phyloP scores from a whole-genome alignment of 306 rosid genomes.

The Sphenostylis stenocarpa region DNA sequence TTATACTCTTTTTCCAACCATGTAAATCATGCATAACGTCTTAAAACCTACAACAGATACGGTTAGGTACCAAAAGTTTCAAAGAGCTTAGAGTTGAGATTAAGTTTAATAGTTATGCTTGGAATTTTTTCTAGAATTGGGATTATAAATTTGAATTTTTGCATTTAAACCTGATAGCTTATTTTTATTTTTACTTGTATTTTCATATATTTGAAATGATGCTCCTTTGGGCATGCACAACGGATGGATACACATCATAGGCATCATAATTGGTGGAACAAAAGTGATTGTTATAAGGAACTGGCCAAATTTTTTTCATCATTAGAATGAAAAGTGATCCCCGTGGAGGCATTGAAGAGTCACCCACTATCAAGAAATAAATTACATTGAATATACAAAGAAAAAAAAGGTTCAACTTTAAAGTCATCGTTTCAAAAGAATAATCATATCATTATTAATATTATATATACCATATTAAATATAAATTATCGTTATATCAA shows the following conservation, averaged over 20 bases:
- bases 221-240: neutral
- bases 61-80: too few relatives aligned
- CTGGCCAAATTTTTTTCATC: neutral
- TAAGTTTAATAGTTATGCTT: too few relatives aligned
- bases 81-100: too few relatives aligned
- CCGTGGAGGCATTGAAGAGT: neutral
- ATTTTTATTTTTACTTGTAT: neutral
- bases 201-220: neutral
- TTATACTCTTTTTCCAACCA: neutral
- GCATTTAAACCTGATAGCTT: neutral
- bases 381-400: neutral
- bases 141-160: neutral
- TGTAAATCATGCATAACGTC: conserved; percentile 24
- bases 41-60: too few relatives aligned
- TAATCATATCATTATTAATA: too few relatives aligned
- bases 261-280: neutral
- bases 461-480: too few relatives aligned
- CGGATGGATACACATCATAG: neutral
- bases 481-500: too few relatives aligned
- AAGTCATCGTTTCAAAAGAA: neutral
- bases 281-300: neutral
- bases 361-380: neutral
- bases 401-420: neutral
- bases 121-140: neutral
- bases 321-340: conserved; percentile 4